Evolutionary conservation across 1,284 basidiomycete species (phyloP).

Genomic region (Ustilago lituana): DNA sequence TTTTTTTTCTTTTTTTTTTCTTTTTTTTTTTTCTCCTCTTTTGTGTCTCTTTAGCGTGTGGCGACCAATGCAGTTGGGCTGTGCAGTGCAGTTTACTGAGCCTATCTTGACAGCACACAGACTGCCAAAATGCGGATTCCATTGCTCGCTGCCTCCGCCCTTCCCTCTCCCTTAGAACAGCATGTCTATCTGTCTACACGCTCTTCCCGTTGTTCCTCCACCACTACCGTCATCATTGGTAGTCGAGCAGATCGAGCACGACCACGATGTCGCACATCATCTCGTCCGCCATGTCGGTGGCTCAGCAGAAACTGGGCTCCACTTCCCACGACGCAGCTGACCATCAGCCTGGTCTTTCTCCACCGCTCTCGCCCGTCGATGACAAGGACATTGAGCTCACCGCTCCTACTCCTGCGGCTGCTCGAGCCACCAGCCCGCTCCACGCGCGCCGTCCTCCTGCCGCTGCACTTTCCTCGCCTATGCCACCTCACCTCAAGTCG

Average conservation of each 20-base stretch:
- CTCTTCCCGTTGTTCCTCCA: not conserved
- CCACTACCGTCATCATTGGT: constrained; percentile 1
- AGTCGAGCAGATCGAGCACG: not conserved
- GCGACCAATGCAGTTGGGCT: too few species aligned
- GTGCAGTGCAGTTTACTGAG: too few species aligned
- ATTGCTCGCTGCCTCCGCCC: not conserved
- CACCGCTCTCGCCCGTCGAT: constrained; percentile 45
- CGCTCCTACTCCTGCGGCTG: constrained; percentile 36
- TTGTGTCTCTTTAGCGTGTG: too few species aligned
- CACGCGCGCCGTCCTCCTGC: constrained; percentile 4
- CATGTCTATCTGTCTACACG: too few species aligned
- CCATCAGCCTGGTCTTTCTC: constrained; percentile 58
- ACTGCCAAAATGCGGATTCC: too few species aligned
- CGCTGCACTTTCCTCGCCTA: constrained; percentile 23
- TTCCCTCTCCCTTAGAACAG: too few species aligned
- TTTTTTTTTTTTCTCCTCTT: too few species aligned
- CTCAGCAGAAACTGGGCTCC: constrained; percentile 34
- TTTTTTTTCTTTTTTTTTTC: too few species aligned
- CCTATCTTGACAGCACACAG: too few species aligned
- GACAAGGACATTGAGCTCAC: constrained; percentile 51
- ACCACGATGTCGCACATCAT: constrained; percentile 52
- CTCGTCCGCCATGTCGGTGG: constrained; percentile 44
- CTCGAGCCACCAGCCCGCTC: constrained; percentile 10
- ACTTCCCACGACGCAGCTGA: constrained; percentile 18
- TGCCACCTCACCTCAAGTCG: constrained; percentile 24